Evolutionary conservation across 148 eudicot genomes (phyloP).

Genomic region (Oxyria digyna): DNA sequence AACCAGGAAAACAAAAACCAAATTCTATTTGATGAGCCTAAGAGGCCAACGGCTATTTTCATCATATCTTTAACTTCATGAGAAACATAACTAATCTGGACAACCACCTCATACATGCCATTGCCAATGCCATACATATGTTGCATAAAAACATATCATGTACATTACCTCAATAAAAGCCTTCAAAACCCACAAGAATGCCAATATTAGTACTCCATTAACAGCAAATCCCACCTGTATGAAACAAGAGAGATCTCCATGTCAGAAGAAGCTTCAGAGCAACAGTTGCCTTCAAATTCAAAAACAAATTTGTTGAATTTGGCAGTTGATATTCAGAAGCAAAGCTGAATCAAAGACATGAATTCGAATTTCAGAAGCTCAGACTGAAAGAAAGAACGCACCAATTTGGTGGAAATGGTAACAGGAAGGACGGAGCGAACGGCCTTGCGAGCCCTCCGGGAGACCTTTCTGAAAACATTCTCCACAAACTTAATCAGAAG

Average conservation of each 20-base stretch:
- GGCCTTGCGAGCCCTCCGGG: conserved; percentile 71
- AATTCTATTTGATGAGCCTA: not conserved
- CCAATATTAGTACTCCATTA: conserved; percentile 69
- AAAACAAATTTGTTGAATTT: not conserved
- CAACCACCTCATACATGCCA: no score
- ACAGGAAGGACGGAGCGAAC: conserved; percentile 80
- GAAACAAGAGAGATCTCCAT: not conserved
- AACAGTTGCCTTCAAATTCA: no score
- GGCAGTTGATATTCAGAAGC: no score
- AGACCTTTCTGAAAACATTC: conserved; percentile 65
- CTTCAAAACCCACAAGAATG: conserved; percentile 88
- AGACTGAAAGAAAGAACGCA: conserved; percentile 15
- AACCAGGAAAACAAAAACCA: not conserved
- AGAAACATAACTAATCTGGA: not conserved
- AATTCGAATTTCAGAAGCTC: no score
- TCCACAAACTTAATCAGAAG: conserved; percentile 75
- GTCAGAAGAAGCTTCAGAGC: not conserved
- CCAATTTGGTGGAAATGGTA: conserved; percentile 69
- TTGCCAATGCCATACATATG: not conserved
- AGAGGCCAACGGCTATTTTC: not conserved
- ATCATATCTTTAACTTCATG: not conserved
- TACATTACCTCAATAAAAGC: conserved; percentile 82
- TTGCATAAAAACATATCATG: not conserved
- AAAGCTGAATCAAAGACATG: no score
- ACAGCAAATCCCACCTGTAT: conserved; percentile 84